Base-by-base conservation (phyloP, 169 alveolate genomes). In the Eimeria praecox region DNA sequence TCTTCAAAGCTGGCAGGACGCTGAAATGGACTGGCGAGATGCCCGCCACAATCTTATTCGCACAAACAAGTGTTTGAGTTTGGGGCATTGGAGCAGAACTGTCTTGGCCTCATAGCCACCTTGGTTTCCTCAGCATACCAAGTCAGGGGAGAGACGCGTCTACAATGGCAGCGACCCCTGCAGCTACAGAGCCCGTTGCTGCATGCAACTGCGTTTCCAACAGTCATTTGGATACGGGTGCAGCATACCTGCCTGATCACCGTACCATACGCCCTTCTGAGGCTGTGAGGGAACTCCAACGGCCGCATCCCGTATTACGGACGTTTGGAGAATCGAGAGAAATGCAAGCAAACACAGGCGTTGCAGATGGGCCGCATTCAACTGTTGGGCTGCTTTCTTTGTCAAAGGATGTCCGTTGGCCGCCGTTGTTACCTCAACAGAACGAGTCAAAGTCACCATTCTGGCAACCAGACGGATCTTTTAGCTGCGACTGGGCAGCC, bases 401-500 rank as follows among this genome's bases (percentile, higher is more conserved):
- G 93, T 46, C 80, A 38, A 54, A 35, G 56, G 82, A 46, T 30
- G 82, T 59, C 40, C 82, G 62, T n/a, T 49, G 93, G 93, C 93
- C 78, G 40, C 93, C 77, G 42, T 6, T 59, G 35, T 33, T 86
- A 24, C 93, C 93, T 38, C 46, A 40, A 33, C 75, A 49, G 33
- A 24, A n/a, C 44, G 90, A 42, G 22, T 3, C 52, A n/a, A 56
- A 46, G 62, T 86, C 93, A 44, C 8, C 54, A 10, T 86, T 86
- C 93, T 62, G 93, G 93, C 80, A 59, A 46, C 33, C 80, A 12
- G 93, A 86, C 62, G 93, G 93, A 9, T 86, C 93, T 33, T 86
- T 86, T 82, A 86, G 93, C 59, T 86, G 93, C 64, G 80, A 86
- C 93, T 86, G 93, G 93, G 78, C 35, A 27, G 93, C 93, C 64